Evolutionary conservation across 441 rosid species (phyloP).

Genomic region (Pelargonium exstipulatum): DNA sequence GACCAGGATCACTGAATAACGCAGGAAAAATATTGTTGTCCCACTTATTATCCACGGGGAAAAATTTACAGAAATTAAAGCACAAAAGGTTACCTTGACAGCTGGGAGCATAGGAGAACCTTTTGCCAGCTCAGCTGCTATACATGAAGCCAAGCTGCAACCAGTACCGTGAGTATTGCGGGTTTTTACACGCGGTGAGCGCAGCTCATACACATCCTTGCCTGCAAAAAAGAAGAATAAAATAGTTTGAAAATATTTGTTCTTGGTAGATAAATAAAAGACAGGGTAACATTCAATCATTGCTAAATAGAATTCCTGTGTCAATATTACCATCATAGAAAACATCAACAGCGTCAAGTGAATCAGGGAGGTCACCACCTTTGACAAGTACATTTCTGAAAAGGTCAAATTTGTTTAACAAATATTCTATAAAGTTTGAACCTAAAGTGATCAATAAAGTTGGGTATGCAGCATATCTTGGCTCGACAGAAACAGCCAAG

Average conservation of each 20-base stretch:
- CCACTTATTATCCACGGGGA: not conserved
- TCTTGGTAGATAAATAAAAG: not conserved
- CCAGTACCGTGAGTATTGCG: conserved; percentile 93
- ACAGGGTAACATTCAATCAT: not conserved
- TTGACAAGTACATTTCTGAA: conserved; percentile 88
- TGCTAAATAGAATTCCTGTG: not conserved
- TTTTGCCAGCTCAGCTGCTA: conserved; percentile 96
- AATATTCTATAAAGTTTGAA: not conserved
- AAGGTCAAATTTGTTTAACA: conserved; percentile 8
- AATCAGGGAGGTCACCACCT: conserved; percentile 90
- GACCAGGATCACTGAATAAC: too few relatives aligned
- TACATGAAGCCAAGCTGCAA: conserved; percentile 89
- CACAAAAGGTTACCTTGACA: conserved; percentile 49
- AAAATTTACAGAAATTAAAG: not conserved
- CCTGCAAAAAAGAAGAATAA: conserved; percentile 38
- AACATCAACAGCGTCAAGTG: conserved; percentile 77
- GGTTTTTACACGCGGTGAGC: conserved; percentile 62
- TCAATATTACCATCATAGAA: conserved; percentile 59
- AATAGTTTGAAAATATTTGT: conserved; percentile 8
- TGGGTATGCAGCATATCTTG: too few relatives aligned
- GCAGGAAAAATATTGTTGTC: not conserved
- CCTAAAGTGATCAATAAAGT: not conserved
- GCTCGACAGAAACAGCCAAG: too few relatives aligned
- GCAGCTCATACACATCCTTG: conserved; percentile 51
- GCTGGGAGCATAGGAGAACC: conserved; percentile 78